These are phyloP conservation scores for Triticum turgidum DNA, from an alignment of 176 grass and related monocot species.

Conservation along the genomic window DNA sequence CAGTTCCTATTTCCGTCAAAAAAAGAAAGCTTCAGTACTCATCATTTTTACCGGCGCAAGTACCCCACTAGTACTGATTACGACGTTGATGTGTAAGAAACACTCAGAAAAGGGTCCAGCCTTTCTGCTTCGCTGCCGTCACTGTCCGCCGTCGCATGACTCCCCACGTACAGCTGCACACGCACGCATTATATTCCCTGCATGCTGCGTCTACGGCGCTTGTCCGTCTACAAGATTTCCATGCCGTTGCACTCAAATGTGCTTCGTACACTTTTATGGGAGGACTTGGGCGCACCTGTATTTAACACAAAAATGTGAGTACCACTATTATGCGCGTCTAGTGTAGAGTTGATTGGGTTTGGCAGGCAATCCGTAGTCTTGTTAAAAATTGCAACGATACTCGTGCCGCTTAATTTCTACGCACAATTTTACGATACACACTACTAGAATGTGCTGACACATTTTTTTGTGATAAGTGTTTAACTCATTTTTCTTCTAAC, in stretches of 20 bases:
- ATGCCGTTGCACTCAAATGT: not conserved
- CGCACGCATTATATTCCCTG: not conserved
- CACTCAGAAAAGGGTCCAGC: not conserved
- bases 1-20: too few relatives aligned
- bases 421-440: not conserved
- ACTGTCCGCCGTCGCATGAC: not conserved
- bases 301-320: not conserved
- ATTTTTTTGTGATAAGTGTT: not conserved
- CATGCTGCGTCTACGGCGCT: too few relatives aligned
- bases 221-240: not conserved
- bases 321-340: not conserved
- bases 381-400: not conserved
- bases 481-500: conserved; percentile 5
- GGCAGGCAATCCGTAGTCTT: not conserved
- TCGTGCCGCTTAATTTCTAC: not conserved
- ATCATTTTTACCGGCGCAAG: too few relatives aligned
- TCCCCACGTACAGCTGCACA: not conserved
- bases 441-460: not conserved
- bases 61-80: not conserved
- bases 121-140: not conserved
- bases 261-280: not conserved
- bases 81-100: not conserved
- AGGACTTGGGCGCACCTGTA: not conserved
- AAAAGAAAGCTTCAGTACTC: too few relatives aligned
- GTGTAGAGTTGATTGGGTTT: not conserved